phyloP scores from a whole-genome alignment of 345 rosid genomes.

The Lagerstroemia speciosa region DNA sequence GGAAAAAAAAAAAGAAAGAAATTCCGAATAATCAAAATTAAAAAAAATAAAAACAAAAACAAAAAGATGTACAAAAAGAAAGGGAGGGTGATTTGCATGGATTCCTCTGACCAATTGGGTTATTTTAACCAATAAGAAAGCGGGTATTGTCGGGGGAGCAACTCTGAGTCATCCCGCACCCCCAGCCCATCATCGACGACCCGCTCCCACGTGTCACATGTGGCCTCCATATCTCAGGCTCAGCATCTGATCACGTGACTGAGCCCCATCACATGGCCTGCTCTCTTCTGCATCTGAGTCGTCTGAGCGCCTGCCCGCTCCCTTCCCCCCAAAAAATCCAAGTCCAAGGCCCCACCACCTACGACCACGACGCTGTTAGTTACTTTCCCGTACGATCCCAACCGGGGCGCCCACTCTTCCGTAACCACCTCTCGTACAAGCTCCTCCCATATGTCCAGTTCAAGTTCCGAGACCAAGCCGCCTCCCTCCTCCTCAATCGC shows the following conservation, averaged over 20 bases:
- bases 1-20: no score
- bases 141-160: no score
- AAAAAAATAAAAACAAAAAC: no score
- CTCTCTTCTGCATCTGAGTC: no score
- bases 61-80: no score
- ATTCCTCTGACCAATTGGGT: no score
- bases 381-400: neutral
- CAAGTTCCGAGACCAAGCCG: conserved; percentile 10
- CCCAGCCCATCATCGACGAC: no score
- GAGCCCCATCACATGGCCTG: neutral
- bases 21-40: no score
- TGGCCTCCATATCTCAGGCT: neutral
- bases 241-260: neutral
- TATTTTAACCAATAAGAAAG: no score
- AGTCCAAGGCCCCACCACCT: conserved; percentile 10
- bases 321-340: no score
- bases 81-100: no score
- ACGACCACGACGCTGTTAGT: neutral
- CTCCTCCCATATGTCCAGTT: conserved; percentile 13
- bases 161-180: neutral
- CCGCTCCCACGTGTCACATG: neutral
- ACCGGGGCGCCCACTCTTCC: neutral
- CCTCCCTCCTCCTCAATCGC: conserved; percentile 14
- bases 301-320: no score
- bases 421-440: conserved; percentile 12